Base-by-base conservation (phyloP, 78 protist species). In the Parvularia atlantis region DNA sequence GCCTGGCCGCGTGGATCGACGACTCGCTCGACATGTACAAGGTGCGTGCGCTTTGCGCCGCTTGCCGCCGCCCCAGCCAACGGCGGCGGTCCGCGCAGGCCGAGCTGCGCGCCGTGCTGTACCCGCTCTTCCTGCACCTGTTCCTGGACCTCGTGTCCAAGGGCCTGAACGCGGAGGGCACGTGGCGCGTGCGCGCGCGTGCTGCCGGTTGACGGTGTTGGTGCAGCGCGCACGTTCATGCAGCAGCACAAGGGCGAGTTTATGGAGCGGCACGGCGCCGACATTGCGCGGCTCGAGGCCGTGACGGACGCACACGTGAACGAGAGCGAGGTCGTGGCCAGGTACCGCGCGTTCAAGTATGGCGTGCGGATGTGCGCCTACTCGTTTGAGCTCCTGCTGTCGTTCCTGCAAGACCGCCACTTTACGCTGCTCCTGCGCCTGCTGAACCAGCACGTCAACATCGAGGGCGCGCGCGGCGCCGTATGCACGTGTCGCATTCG, bases 111-210 rank as follows among this genome's bases (percentile, higher is more conserved):
- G 71, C 72, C 2, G 53, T 88, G 16, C 59, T 84, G 17, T 88
- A 78, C 40, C 93, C 93, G 2, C 40, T 88, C 10, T 84, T 81
- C 57, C 88, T 78, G 31, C 85, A 84, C 56, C 75, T 81, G 43
- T 88, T 66, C 67, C 71, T 88, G n/a, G 89, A 88, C 46, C 46
- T 88, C n/a, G n/a, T n/a, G n/a, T n/a, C n/a, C n/a, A n/a, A n/a
- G n/a, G n/a, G n/a, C n/a, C n/a, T n/a, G n/a, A n/a, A n/a, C n/a
- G n/a, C n/a, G n/a, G n/a, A n/a, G n/a, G n/a, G n/a, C n/a, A n/a
- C n/a, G n/a, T n/a, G n/a, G 48, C 48, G 48, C 22, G 48, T 6
- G 17, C 24, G 24, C 26, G 39, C 13, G 35, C 31, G 69, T 7
- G 46, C 24, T 5, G 69, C 19, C 3, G 37, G 44, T 28, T 17